phyloP scores from a whole-genome alignment of 768 basidiomycete genomes.

The Lentinula edodes region DNA sequence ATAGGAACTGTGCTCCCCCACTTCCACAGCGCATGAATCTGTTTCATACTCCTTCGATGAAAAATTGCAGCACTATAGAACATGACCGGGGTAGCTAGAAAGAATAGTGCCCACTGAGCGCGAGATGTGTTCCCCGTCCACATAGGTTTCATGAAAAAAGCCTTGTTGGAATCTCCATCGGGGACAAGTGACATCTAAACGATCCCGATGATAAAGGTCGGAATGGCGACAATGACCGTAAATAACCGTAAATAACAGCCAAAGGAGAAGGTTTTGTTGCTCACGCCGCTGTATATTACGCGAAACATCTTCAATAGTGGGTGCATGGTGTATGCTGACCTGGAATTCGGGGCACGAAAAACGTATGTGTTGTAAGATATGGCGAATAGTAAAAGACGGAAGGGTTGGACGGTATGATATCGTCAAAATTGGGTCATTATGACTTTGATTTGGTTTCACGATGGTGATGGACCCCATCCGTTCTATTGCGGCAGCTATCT shows the following conservation, averaged over 20 bases:
- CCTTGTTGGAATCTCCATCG: constrained; percentile 34
- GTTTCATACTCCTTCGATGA: constrained; percentile 48
- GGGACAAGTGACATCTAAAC: constrained; percentile 70
- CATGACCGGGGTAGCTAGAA: constrained; percentile 65
- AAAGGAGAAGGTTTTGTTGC: constrained; percentile 42
- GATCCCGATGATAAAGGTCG: constrained; percentile 73
- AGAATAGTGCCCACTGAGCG: constrained; percentile 59
- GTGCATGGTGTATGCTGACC: constrained; percentile 41
- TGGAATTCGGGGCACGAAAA: constrained; percentile 37
- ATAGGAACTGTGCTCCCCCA: constrained; percentile 47
- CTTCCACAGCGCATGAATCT: constrained; percentile 55
- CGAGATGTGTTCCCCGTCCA: constrained; percentile 61
- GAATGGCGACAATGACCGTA: constrained; percentile 61
- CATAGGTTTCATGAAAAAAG: constrained; percentile 50
- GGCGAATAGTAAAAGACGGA: constrained; percentile 59
- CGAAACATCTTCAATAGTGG: constrained; percentile 56
- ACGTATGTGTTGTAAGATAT: constrained; percentile 45
- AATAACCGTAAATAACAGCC: constrained; percentile 50
- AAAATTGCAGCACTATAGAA: constrained; percentile 59
- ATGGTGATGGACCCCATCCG: constrained; percentile 32
- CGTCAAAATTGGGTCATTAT: constrained; percentile 38
- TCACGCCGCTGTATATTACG: constrained; percentile 56
- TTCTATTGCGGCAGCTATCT: constrained; percentile 37
- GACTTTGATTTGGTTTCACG: constrained; percentile 31
- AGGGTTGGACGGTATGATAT: constrained; percentile 46